phyloP scores from a whole-genome alignment of 768 basidiomycete species.

The Roridomyces roridus region DNA sequence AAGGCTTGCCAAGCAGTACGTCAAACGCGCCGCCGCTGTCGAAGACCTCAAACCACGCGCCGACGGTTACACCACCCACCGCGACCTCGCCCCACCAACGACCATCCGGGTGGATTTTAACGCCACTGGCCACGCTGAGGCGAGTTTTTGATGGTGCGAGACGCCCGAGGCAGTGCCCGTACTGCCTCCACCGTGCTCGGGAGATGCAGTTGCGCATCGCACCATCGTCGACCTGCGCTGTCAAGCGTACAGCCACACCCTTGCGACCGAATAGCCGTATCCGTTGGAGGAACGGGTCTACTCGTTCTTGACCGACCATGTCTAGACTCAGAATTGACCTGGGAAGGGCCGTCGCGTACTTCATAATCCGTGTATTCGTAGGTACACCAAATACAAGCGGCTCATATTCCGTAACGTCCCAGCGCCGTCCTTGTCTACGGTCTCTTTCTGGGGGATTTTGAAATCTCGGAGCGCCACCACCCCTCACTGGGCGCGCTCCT shows the following conservation, averaged over 20 bases:
- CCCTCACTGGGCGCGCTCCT: background rate
- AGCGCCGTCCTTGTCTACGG: background rate
- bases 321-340: background rate
- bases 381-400: background rate
- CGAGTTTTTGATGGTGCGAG: background rate
- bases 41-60: slow-evolving; percentile 12
- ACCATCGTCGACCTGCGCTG: slow-evolving; percentile 8
- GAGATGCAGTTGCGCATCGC: slow-evolving; percentile 6
- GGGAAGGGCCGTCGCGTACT: background rate
- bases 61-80: background rate
- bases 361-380: background rate
- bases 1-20: slow-evolving; percentile 13
- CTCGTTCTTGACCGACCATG: background rate
- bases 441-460: background rate
- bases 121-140: background rate
- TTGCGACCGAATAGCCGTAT: slow-evolving; percentile 4
- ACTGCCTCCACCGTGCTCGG: slow-evolving; percentile 1
- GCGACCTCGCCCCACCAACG: slow-evolving; percentile 11
- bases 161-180: slow-evolving; percentile 3
- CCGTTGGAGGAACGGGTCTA: slow-evolving; percentile 10
- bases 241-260: background rate
- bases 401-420: background rate
- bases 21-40: slow-evolving; percentile 6
- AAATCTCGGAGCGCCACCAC: too few relatives aligned
- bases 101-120: background rate